Conservation (phyloP, 176 grass and related monocot species). For the Oryza glumipatula region DNA sequence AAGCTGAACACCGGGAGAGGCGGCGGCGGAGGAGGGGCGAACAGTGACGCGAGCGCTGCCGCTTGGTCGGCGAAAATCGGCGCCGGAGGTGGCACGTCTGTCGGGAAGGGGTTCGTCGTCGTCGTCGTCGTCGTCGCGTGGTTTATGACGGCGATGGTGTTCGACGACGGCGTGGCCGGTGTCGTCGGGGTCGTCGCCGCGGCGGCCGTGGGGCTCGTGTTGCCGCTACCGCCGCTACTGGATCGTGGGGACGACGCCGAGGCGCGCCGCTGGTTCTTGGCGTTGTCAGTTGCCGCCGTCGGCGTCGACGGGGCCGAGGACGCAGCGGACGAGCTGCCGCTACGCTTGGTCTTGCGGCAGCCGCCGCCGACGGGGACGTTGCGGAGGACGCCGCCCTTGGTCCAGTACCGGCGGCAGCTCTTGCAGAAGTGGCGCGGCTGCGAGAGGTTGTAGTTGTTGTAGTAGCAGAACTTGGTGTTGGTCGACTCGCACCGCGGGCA, state of each 20-base stretch:
- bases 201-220: conserved; percentile 34
- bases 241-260: conserved; percentile 37
- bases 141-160: neutral
- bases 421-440: conserved; percentile 98
- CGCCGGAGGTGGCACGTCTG: conserved; percentile 49
- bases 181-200: neutral
- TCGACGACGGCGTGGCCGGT: conserved; percentile 30
- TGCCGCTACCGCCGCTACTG: conserved; percentile 36
- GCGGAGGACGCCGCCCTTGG: conserved; percentile 84
- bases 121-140: neutral
- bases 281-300: conserved; percentile 12
- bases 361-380: conserved; percentile 92
- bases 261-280: conserved; percentile 46
- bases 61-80: conserved; percentile 65
- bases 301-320: conserved; percentile 34
- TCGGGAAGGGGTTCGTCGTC: conserved; percentile 34
- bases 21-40: conserved; percentile 42
- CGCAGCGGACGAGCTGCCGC: conserved; percentile 16
- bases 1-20: conserved; percentile 48
- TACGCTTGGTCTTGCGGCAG: conserved; percentile 70
- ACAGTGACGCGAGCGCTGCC: conserved; percentile 52
- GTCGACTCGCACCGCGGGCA: conserved; percentile 92
- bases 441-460: conserved; percentile 95
- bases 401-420: conserved; percentile 97
- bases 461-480: conserved; percentile 99